A percentile compares a stretch with the other conserved stretches of the same genome.
Conservation (phyloP, 2,329 filamentous ascomycete genomes). For the Aspergillus fijiensis region DNA sequence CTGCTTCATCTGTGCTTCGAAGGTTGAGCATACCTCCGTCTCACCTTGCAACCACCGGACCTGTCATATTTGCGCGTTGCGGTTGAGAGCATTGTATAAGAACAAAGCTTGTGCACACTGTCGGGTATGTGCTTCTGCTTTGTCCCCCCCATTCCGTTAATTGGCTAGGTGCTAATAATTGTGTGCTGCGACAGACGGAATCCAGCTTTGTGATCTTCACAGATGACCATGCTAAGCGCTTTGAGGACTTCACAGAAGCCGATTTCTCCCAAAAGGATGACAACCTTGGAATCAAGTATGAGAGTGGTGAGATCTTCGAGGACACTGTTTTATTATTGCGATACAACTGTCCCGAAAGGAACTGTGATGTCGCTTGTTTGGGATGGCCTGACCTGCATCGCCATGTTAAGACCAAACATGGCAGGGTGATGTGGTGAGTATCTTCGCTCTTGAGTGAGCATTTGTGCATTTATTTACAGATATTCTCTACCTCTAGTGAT, state of each 20-base stretch:
- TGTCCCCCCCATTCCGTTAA: neutral
- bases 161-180: constrained; percentile 11
- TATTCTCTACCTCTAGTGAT: constrained; percentile 53
- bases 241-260: constrained; percentile 71
- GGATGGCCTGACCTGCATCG: constrained; percentile 76
- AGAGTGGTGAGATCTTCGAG: constrained; percentile 82
- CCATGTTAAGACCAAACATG: constrained; percentile 78
- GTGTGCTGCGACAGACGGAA: constrained; percentile 38
- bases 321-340: constrained; percentile 84
- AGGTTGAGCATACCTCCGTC: constrained; percentile 81
- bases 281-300: constrained; percentile 88
- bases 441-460: neutral
- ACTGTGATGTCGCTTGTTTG: constrained; percentile 81
- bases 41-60: constrained; percentile 94
- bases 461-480: constrained; percentile 12
- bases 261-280: constrained; percentile 79
- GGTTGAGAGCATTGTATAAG: constrained; percentile 92
- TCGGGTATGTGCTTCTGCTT: constrained; percentile 59
- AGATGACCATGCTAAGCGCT: constrained; percentile 76
- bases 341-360: constrained; percentile 88
- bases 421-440: constrained; percentile 76
- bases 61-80: constrained; percentile 91
- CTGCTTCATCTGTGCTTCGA: constrained; percentile 96
- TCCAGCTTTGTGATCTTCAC: constrained; percentile 81
- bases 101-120: constrained; percentile 97